These are phyloP conservation scores for Tulasnella sp. DNA, from an alignment of 768 basidiomycete species.

Conservation along the genomic window DNA sequence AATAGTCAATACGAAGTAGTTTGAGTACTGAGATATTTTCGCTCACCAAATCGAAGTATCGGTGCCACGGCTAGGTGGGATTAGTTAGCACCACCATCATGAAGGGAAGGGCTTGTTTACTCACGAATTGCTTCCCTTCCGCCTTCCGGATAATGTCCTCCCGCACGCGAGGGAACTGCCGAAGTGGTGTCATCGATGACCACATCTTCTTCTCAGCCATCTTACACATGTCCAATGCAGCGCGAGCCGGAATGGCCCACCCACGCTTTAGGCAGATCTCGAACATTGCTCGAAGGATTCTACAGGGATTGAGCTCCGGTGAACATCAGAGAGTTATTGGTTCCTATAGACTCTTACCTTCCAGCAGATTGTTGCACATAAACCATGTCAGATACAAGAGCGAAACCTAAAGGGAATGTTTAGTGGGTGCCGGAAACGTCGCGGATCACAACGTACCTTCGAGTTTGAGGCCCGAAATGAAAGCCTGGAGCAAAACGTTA, in stretches of 20 bases:
- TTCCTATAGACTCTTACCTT: slow-evolving; percentile 40
- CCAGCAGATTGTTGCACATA: slow-evolving; percentile 97
- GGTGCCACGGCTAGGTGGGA: slow-evolving; percentile 71
- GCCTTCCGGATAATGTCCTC: slow-evolving; percentile 79
- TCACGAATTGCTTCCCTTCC: slow-evolving; percentile 93
- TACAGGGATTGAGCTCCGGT: slow-evolving; percentile 26
- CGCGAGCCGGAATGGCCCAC: slow-evolving; percentile 92
- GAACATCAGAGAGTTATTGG: not conserved
- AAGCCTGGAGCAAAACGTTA: slow-evolving; percentile 91
- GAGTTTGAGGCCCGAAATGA: slow-evolving; percentile 87
- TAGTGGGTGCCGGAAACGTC: not conserved
- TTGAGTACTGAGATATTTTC: not conserved
- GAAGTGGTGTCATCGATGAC: slow-evolving; percentile 94
- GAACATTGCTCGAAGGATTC: slow-evolving; percentile 91
- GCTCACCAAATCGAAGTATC: slow-evolving; percentile 81
- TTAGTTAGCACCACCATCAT: not conserved
- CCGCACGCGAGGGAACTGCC: slow-evolving; percentile 91
- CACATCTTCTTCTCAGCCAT: slow-evolving; percentile 93
- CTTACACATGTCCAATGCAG: slow-evolving; percentile 89
- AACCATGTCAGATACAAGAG: slow-evolving; percentile 85
- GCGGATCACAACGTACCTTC: slow-evolving; percentile 45
- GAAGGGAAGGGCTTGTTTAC: slow-evolving; percentile 25
- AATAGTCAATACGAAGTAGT: not conserved
- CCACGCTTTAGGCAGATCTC: slow-evolving; percentile 96
- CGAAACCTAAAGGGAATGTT: slow-evolving; percentile 47